Conservation (phyloP, 805 yeast species). For the Wickerhamomyces canadensis region DNA sequence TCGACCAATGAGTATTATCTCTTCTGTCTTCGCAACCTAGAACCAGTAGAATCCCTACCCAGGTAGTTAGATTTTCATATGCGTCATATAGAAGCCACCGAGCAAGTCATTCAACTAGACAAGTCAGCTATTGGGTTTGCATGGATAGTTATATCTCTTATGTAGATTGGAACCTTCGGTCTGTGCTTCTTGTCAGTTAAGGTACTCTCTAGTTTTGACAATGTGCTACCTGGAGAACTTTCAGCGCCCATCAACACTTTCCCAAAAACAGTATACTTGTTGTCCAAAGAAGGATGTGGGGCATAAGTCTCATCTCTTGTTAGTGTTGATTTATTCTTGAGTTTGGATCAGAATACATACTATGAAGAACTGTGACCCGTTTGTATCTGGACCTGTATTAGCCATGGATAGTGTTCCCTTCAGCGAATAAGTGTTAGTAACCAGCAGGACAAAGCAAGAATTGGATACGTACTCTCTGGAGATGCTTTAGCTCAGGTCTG, state of each 20-base stretch:
- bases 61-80: too few species aligned
- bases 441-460: neutral
- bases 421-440: constrained; percentile 3
- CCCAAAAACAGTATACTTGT: constrained; percentile 69
- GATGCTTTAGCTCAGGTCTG: constrained; percentile 56
- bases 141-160: constrained; percentile 32
- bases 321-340: neutral
- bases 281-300: constrained; percentile 76
- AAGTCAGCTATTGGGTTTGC: constrained; percentile 37
- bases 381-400: constrained; percentile 61
- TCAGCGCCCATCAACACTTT: constrained; percentile 55
- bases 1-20: too few species aligned
- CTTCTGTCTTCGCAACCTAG: too few species aligned
- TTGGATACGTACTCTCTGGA: constrained; percentile 53
- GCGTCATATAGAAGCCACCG: too few species aligned
- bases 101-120: too few species aligned
- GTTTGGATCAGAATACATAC: constrained; percentile 20
- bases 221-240: constrained; percentile 22
- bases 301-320: constrained; percentile 52
- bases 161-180: constrained; percentile 26
- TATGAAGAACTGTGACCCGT: constrained; percentile 66
- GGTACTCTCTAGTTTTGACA: constrained; percentile 21
- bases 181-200: constrained; percentile 32
- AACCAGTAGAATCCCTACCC: too few species aligned
- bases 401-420: constrained; percentile 64